These are phyloP conservation scores for Nothophaeocryptopus gaeumannii DNA, from an alignment of 2,329 filamentous ascomycete genomes.

Conservation along the genomic window DNA sequence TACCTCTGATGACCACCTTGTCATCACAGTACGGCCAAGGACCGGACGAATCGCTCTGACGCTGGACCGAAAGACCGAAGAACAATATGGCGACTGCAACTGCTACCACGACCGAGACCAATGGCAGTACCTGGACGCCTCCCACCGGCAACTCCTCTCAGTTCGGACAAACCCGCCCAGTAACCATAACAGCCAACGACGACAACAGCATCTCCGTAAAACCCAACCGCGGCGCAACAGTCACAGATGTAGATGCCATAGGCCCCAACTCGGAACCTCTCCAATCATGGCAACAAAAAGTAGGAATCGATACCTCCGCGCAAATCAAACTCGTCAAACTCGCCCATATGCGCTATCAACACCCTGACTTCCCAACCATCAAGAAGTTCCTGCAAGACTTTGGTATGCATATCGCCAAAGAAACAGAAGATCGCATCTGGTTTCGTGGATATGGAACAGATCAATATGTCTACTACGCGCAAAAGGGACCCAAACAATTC, in stretches of 20 bases:
- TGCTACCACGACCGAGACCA: conserved; percentile 21
- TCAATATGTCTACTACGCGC: conserved; percentile 46
- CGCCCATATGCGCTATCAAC: conserved; percentile 55
- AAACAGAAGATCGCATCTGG: conserved; percentile 39
- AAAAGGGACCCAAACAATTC: conserved; percentile 33
- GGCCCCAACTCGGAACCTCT: conserved; percentile 37
- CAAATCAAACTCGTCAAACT: conserved; percentile 50
- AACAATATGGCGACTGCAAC: background rate
- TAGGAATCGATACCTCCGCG: conserved; percentile 42
- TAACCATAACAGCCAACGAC: conserved; percentile 26
- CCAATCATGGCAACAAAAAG: conserved; percentile 38
- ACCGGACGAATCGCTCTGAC: too few species aligned
- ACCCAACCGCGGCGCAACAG: conserved; percentile 41
- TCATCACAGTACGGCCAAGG: too few species aligned
- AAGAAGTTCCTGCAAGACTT: conserved; percentile 48
- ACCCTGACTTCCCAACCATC: conserved; percentile 50
- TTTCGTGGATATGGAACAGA: conserved; percentile 45
- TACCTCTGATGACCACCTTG: too few species aligned
- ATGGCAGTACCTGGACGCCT: conserved; percentile 15
- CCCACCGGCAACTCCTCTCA: conserved; percentile 25
- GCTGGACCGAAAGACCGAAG: background rate
- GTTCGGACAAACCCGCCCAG: conserved; percentile 26
- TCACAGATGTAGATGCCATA: conserved; percentile 40
- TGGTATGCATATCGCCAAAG: conserved; percentile 42
- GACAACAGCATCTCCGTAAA: conserved; percentile 21